A percentile compares a stretch with the other conserved stretches of the same genome.
phyloP scores from a whole-genome alignment of 2,329 filamentous ascomycete genomes.

The Ophiocordyceps polyrhachis-furcata region DNA sequence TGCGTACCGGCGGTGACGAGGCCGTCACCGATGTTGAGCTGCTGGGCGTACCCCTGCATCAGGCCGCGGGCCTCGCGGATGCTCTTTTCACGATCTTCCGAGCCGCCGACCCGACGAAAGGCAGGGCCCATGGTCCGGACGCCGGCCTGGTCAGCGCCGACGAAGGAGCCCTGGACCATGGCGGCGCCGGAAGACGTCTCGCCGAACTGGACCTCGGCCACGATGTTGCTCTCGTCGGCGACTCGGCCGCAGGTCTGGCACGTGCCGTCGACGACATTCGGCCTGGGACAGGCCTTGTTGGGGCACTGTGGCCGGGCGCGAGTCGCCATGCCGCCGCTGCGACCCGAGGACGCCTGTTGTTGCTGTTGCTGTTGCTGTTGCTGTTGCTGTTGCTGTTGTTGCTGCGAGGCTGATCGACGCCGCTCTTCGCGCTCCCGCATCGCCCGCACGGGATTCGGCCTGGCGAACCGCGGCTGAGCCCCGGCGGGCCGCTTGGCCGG shows the following conservation, averaged over 20 bases:
- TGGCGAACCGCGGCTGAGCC: not conserved
- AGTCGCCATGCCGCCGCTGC: conserved; percentile 13
- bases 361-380: not conserved
- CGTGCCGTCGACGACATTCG: conserved; percentile 44
- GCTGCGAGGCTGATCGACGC: not conserved
- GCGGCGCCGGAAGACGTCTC: conserved; percentile 74
- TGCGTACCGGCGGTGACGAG: conserved; percentile 48
- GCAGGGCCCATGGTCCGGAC: conserved; percentile 48
- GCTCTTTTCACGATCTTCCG: conserved; percentile 39
- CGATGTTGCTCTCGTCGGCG: conserved; percentile 72
- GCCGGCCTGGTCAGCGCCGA: conserved; percentile 71
- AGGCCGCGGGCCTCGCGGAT: conserved; percentile 38
- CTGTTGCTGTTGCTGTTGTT: not conserved
- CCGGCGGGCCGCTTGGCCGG: not conserved
- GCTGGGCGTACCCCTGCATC: conserved; percentile 42
- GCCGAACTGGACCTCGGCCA: conserved; percentile 80
- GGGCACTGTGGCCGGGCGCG: conserved; percentile 29
- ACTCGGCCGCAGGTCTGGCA: conserved; percentile 76
- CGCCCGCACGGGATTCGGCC: not conserved
- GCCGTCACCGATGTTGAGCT: conserved; percentile 40
- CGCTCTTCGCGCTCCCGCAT: not conserved
- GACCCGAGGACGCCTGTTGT: conserved; percentile 6
- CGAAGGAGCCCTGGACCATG: conserved; percentile 75
- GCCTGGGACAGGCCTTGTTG: conserved; percentile 40
- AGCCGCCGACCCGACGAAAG: conserved; percentile 38